These are phyloP conservation scores for Micractinium conductrix DNA, from an alignment of 139 green algal species.

Conservation along the genomic window DNA sequence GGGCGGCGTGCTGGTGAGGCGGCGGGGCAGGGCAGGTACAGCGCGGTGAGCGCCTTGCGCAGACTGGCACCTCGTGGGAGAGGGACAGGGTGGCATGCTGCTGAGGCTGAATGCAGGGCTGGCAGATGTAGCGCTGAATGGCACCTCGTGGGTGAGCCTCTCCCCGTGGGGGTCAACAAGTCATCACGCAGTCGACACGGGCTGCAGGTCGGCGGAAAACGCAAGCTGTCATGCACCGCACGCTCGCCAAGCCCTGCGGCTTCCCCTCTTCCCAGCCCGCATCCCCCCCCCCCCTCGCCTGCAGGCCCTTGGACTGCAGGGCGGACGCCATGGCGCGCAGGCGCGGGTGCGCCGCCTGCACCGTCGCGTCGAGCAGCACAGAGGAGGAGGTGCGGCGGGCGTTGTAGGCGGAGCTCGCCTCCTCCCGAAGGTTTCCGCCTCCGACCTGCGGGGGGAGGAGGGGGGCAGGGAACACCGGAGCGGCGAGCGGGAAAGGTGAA, in stretches of 20 bases:
- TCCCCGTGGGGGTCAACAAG: no score
- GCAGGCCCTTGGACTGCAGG: conserved; percentile 39
- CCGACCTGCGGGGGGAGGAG: conserved; percentile 9
- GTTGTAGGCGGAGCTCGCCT: background rate
- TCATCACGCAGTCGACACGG: no score
- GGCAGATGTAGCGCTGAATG: no score
- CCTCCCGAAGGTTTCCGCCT: conserved; percentile 24
- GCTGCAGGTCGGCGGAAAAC: no score
- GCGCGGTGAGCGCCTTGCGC: no score
- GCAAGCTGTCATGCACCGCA: no score
- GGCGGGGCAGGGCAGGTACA: background rate
- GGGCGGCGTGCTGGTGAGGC: background rate
- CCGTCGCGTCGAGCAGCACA: conserved; percentile 50
- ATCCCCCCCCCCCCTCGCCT: background rate
- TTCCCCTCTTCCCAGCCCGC: background rate
- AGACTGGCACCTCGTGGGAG: no score
- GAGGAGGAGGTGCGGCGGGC: background rate
- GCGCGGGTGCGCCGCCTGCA: conserved; percentile 18
- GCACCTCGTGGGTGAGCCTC: no score
- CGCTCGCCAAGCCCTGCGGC: no score
- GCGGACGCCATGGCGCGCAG: background rate
- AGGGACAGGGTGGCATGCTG: background rate
- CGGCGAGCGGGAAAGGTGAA: background rate
- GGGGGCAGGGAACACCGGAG: no score
- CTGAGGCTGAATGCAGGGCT: no score